A percentile compares a stretch with the other conserved stretches of the same genome.
These are phyloP conservation scores for Fraxinus paxiana DNA, from an alignment of 305 asterid genomes.

Conservation along the genomic window DNA sequence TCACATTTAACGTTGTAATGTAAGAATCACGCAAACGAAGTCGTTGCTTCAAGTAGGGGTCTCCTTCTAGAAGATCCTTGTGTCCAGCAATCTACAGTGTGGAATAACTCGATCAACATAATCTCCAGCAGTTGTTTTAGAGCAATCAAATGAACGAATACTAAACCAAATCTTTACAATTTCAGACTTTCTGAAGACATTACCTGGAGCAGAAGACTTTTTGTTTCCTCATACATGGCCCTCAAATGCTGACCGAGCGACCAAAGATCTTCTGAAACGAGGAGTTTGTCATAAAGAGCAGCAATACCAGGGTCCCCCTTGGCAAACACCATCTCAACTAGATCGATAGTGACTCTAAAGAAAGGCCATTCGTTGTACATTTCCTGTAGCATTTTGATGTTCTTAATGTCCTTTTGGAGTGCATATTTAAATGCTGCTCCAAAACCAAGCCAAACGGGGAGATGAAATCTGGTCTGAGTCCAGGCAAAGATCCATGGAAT, in stretches of 20 bases:
- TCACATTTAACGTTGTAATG: slow-evolving; percentile 47
- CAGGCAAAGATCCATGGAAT: slow-evolving; percentile 62
- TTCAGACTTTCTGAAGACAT: background rate
- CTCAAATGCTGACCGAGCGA: slow-evolving; percentile 43
- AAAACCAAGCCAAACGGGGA: slow-evolving; percentile 59
- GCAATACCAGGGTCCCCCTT: slow-evolving; percentile 61
- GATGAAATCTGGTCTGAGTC: slow-evolving; percentile 61
- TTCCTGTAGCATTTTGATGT: slow-evolving; percentile 42
- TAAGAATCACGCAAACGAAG: slow-evolving; percentile 45
- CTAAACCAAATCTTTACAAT: background rate
- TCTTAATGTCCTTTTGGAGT: slow-evolving; percentile 39
- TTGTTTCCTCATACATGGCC: slow-evolving; percentile 39
- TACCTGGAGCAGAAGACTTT: slow-evolving; percentile 47
- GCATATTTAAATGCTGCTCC: slow-evolving; percentile 52
- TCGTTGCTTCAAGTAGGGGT: slow-evolving; percentile 49
- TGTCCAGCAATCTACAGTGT: slow-evolving; percentile 47
- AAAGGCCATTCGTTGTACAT: slow-evolving; percentile 59
- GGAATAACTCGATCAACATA: background rate
- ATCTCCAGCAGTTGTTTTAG: background rate
- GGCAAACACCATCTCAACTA: slow-evolving; percentile 56
- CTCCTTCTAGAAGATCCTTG: slow-evolving; percentile 55
- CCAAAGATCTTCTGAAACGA: slow-evolving; percentile 45
- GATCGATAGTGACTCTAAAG: slow-evolving; percentile 52
- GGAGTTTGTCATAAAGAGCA: slow-evolving; percentile 47
- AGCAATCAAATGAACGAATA: background rate